Conservation (phyloP, 176 grass and related monocot species). For the Secale cereale region DNA sequence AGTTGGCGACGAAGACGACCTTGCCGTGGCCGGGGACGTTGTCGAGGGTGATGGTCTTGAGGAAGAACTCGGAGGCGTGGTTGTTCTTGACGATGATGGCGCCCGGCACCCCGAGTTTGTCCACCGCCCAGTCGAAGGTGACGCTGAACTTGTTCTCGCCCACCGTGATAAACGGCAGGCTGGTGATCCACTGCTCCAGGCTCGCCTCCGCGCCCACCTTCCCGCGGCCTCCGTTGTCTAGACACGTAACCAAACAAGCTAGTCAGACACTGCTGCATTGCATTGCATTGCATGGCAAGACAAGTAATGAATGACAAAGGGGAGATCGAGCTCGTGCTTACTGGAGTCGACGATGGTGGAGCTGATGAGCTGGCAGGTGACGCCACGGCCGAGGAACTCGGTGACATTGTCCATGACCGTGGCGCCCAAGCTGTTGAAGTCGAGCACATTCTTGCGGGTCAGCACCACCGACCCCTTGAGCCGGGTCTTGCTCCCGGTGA, state of each 20-base stretch:
- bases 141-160: neutral
- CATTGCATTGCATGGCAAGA: too few relatives aligned
- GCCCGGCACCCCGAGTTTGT: too few relatives aligned
- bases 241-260: neutral
- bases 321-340: neutral
- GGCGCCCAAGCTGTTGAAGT: conserved; percentile 41
- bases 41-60: too few relatives aligned
- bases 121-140: too few relatives aligned
- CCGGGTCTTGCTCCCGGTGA: neutral
- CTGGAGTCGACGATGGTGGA: conserved; percentile 39
- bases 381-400: conserved; percentile 34
- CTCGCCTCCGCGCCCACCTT: neutral
- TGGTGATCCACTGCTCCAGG: conserved; percentile 3
- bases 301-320: too few relatives aligned
- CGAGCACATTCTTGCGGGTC: conserved; percentile 47
- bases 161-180: neutral
- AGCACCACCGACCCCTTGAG: neutral
- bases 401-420: conserved; percentile 28
- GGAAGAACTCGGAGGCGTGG: too few relatives aligned
- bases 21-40: too few relatives aligned
- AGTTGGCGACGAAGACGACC: conserved; percentile 24
- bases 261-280: too few relatives aligned
- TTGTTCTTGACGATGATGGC: too few relatives aligned
- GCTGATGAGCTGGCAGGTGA: conserved; percentile 58
- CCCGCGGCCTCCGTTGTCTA: conserved; percentile 18